A percentile compares a stretch with the other conserved stretches of the same genome.
Evolutionary conservation across 176 grass and related monocot species (phyloP).

Genomic region (Phragmites australis): DNA sequence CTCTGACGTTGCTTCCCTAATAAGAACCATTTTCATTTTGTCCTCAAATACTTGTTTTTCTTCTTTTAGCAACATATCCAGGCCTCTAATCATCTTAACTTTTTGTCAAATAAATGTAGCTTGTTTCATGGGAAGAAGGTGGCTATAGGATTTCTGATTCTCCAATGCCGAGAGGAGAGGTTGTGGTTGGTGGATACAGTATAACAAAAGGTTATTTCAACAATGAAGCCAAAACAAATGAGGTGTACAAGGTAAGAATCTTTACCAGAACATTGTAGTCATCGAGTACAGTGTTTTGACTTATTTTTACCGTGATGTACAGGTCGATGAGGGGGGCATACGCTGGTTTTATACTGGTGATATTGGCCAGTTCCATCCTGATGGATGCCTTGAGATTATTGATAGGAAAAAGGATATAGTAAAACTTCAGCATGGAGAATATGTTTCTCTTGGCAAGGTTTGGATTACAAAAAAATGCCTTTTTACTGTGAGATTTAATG

Average conservation of each 20-base stretch:
- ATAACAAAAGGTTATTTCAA: slow-evolving; percentile 86
- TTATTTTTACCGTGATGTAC: neutral
- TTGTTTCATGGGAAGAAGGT: slow-evolving; percentile 84
- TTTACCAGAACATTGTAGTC: neutral
- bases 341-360: slow-evolving; percentile 91
- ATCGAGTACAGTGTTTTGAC: neutral
- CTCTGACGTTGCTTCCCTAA: neutral
- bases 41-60: neutral
- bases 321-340: slow-evolving; percentile 76
- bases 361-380: slow-evolving; percentile 87
- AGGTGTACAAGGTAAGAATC: slow-evolving; percentile 67
- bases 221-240: slow-evolving; percentile 79
- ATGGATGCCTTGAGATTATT: slow-evolving; percentile 84
- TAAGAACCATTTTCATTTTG: neutral
- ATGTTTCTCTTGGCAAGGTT: slow-evolving; percentile 90
- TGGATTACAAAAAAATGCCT: slow-evolving; percentile 2
- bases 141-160: slow-evolving; percentile 76
- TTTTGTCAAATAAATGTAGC: slow-evolving; percentile 41
- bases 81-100: neutral
- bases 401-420: slow-evolving; percentile 95
- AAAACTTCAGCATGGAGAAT: slow-evolving; percentile 96
- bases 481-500: slow-evolving; percentile 4
- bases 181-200: slow-evolving; percentile 69
- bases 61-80: neutral
- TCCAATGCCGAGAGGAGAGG: slow-evolving; percentile 82